Base-by-base conservation (phyloP, 495 filamentous ascomycete species). In the Wilcoxina mikolae region DNA sequence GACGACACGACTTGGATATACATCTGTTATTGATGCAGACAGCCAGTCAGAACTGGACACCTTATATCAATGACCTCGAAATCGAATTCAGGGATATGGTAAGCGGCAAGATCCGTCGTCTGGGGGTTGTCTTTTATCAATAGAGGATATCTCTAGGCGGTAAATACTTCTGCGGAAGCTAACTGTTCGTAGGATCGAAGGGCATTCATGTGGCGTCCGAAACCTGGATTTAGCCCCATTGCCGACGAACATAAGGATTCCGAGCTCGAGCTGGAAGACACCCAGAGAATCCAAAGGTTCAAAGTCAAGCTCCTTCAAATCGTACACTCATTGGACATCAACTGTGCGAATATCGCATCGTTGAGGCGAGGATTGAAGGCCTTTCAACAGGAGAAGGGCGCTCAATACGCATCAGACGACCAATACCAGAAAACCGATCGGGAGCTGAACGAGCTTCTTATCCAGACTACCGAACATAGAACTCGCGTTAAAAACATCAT, bases 31-130 rank as follows among this genome's bases (percentile, higher is more conserved):
- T 51, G 10, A 56, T 66, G 20, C 38, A 39, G 12, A 42, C 51
- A 23, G 65, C 65, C 23, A 18, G 54, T 11, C 54, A 60, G 9
- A 57, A 60, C 41, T 66, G 64, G 64, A 56, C 47, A 4, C 54
- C 56, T 35, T 66, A 60, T 47, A 59, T 66, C 12, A 60, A 60
- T 39, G 22, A 51, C 20, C 44, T 66, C 11, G 63, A 62, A 2
- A 18, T 26, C 0, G 28, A 61, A 3, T 59, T 62, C 46, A 46
- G 56, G 27, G 29, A 53, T 9, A 55, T 51, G 38, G 62, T 62
- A 47, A 18, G 24, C 20, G 35, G n/a, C n/a, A n/a, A n/a, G 12
- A 44, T 25, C 27, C n/a, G 5, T 1, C 35, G 4, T 39, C 15
- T 39, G 15, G 3, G 2, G 15, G 20, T 5, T 39, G 3, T 18